Evolutionary conservation across 2,329 filamentous ascomycete genomes (phyloP), one percentile per base, ranked within the genome.

Genomic region (Aspergillus alliaceus): DNA sequence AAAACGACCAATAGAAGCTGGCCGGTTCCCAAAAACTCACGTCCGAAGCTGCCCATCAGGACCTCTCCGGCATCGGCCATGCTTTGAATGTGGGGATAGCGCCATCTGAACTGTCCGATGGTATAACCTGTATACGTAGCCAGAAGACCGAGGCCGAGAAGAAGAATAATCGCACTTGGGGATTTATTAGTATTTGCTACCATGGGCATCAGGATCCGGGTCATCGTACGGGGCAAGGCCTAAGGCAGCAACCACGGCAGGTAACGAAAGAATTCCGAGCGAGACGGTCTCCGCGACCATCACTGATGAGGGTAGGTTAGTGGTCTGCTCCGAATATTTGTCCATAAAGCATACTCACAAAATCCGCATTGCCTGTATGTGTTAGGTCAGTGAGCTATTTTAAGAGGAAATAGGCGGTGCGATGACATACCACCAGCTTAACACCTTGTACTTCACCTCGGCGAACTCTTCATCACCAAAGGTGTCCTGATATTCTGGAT

Each of bases 1-100:
- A 90, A 88, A 57, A 86, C 74, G 32, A 90, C 75, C 67, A 89
- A 83, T 15, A 89, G 72, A 4, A 81, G 72, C 61, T 88, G 86
- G 61, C 83, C 85, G 56, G 77, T 73, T 27, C 84, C 85, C 31
- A 88, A 77, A 32, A 90, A 59, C 69, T 87, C 84, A 59, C 84
- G 82, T 1, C 84, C 86, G 27, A 83, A 74, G 6, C 72, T 75
- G n/a, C 88, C 88, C 59, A 81, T 77, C 49, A 90, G 78, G 54
- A 89, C 75, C 31, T 80, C 75, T 1, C 86, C 86, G 18, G 84
- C 86, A 65, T 90, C 87, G 20, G 86, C 84, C 66, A 89, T 88
- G 67, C 83, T 84, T 44, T 83, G 79, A 40, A 89, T 79, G 18
- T 83, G 72, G 1, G 86, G 85, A 64, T 81, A 78, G 44, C 69